Evolutionary conservation across 2,329 filamentous ascomycete species (phyloP).

Genomic region (Penicillium italicum): DNA sequence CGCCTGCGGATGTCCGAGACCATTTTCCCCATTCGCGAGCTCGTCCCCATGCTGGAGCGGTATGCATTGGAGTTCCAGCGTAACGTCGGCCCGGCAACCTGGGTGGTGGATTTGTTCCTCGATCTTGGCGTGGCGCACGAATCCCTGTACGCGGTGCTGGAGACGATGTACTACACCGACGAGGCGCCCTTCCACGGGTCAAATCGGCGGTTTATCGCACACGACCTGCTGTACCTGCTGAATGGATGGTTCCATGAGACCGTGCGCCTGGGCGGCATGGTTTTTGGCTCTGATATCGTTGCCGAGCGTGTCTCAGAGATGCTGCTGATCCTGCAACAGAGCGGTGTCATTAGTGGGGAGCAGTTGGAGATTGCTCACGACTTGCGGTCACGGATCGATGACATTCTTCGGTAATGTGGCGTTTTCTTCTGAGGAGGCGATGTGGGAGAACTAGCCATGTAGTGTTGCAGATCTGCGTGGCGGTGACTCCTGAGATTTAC

Average conservation of each 20-base stretch:
- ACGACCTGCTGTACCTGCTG: conserved; percentile 60
- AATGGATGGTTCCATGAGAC: conserved; percentile 59
- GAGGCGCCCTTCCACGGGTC: conserved; percentile 61
- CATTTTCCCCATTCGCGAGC: conserved; percentile 52
- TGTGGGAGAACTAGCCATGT: background rate
- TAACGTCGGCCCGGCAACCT: conserved; percentile 48
- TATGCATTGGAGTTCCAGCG: conserved; percentile 52
- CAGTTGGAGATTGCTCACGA: conserved; percentile 41
- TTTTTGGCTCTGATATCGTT: conserved; percentile 61
- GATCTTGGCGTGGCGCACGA: conserved; percentile 61
- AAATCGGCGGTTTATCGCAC: conserved; percentile 55
- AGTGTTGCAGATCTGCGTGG: conserved; percentile 1
- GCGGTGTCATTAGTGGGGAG: conserved; percentile 33
- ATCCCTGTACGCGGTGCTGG: conserved; percentile 58
- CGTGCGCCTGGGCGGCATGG: conserved; percentile 50
- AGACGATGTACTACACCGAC: conserved; percentile 65
- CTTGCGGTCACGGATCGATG: conserved; percentile 41
- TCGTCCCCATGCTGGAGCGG: conserved; percentile 55
- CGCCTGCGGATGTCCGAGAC: conserved; percentile 55
- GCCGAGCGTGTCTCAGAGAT: conserved; percentile 48
- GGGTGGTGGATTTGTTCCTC: conserved; percentile 64
- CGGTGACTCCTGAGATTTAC: conserved; percentile 2
- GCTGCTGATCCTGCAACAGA: conserved; percentile 45
- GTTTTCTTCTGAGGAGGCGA: background rate
- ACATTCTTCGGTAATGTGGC: conserved; percentile 35